Percentiles rank a stretch among this genome's conserved stretches.
Conservation (phyloP, 1,284 basidiomycete species). For the Cystobasidium slooffiae region DNA sequence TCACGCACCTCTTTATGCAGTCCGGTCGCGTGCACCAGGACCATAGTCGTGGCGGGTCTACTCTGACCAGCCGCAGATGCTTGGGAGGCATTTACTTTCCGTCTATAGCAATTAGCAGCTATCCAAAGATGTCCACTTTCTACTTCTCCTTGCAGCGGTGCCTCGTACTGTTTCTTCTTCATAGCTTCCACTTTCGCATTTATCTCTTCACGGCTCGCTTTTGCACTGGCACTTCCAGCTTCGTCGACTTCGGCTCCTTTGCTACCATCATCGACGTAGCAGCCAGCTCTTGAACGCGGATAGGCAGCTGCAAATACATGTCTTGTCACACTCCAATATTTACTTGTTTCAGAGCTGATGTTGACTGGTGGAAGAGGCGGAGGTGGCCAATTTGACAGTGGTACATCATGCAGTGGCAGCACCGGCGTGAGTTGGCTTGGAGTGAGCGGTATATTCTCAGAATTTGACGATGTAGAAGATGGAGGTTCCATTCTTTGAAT, state of each 20-base stretch:
- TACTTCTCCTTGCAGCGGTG: constrained; percentile 14
- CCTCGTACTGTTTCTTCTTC: background rate
- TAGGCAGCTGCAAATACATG: constrained; percentile 37
- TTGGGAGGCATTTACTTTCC: background rate
- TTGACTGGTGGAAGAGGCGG: constrained; percentile 17
- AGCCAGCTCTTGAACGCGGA: constrained; percentile 19
- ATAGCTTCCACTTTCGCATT: background rate
- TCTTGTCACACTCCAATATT: constrained; percentile 18
- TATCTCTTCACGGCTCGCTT: background rate
- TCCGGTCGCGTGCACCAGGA: constrained; percentile 78
- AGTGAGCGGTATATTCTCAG: background rate
- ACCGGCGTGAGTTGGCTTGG: background rate
- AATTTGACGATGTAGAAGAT: background rate
- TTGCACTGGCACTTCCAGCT: background rate
- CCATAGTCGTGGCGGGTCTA: constrained; percentile 63
- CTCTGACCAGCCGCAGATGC: background rate
- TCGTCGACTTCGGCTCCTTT: no score
- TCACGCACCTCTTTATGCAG: constrained; percentile 65
- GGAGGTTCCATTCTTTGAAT: background rate
- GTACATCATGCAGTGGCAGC: background rate
- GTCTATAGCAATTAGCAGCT: constrained; percentile 33
- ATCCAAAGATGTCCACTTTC: constrained; percentile 23
- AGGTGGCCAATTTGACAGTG: background rate
- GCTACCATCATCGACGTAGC: background rate
- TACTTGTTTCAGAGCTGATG: background rate